Evolutionary conservation across 441 rosid genomes (phyloP).

Genomic region (Erodium texanum): DNA sequence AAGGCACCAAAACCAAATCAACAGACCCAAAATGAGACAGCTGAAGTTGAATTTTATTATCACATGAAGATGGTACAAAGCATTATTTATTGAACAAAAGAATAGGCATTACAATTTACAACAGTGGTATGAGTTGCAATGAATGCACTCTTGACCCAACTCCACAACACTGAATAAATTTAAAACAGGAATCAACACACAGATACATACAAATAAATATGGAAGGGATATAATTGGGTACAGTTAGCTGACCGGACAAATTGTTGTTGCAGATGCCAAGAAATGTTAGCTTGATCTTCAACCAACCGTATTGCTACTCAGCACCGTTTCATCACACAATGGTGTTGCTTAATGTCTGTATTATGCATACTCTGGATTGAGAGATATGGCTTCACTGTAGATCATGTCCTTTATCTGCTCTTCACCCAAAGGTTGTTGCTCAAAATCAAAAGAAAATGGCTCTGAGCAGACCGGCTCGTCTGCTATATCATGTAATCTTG

Average conservation of each 20-base stretch:
- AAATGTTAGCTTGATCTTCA: neutral
- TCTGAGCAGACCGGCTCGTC: slow-evolving; percentile 77
- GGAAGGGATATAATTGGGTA: neutral
- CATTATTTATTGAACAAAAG: neutral
- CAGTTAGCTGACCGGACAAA: neutral
- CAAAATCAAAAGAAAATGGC: slow-evolving; percentile 79
- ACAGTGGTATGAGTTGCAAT: neutral
- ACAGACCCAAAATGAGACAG: neutral
- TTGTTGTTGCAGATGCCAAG: neutral
- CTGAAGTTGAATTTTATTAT: too few relatives aligned
- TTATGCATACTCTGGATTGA: slow-evolving; percentile 58
- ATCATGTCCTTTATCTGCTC: slow-evolving; percentile 90
- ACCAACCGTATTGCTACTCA: neutral
- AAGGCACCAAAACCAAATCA: neutral
- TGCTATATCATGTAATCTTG: slow-evolving; percentile 62
- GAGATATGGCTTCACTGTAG: slow-evolving; percentile 57
- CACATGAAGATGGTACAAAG: too few relatives aligned
- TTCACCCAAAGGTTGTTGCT: slow-evolving; percentile 66
- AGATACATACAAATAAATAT: too few relatives aligned
- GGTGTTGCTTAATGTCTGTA: neutral
- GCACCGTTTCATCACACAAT: neutral
- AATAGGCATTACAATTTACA: neutral
- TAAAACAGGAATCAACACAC: neutral
- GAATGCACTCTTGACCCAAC: too few relatives aligned
- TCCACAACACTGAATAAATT: too few relatives aligned